A percentile compares a stretch with the other conserved stretches of the same genome.
phyloP scores from a whole-genome alignment of 2,329 filamentous ascomycete genomes.

The Albophoma yamanashiensis region DNA sequence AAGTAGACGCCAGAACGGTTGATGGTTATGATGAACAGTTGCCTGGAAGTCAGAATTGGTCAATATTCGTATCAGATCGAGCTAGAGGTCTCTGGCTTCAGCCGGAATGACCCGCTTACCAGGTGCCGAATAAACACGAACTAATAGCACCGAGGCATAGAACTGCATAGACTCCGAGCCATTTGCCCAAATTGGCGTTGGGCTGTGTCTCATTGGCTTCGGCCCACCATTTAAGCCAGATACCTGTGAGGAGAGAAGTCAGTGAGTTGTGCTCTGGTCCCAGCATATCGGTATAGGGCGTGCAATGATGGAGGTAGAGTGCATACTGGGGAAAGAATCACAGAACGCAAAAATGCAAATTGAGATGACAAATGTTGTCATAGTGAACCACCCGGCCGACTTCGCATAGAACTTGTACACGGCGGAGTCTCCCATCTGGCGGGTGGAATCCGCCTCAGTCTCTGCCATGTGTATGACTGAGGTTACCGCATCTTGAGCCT shows the following conservation, averaged over 20 bases:
- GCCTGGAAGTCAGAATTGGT: not conserved
- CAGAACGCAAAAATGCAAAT: conserved; percentile 14
- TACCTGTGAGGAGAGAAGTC: not conserved
- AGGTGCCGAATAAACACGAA: not conserved
- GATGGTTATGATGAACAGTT: not conserved
- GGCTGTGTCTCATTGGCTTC: not conserved
- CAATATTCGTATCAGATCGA: not conserved
- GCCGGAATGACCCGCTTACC: not conserved
- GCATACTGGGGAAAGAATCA: conserved; percentile 12
- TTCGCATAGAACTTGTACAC: conserved; percentile 15
- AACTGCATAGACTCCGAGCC: not conserved
- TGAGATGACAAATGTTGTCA: conserved; percentile 8
- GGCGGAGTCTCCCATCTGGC: conserved; percentile 6
- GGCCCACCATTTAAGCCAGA: conserved; percentile 16
- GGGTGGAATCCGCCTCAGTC: not conserved
- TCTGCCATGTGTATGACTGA: not conserved
- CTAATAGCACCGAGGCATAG: not conserved
- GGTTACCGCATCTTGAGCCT: not conserved
- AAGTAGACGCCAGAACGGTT: not conserved
- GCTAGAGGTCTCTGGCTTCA: not conserved
- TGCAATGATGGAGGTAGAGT: no score
- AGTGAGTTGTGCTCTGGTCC: not conserved
- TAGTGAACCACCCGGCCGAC: conserved; percentile 14
- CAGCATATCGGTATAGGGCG: no score
- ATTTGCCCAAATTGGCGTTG: not conserved